Conservation (phyloP, 768 basidiomycete species). For the Harrya chromipes region DNA sequence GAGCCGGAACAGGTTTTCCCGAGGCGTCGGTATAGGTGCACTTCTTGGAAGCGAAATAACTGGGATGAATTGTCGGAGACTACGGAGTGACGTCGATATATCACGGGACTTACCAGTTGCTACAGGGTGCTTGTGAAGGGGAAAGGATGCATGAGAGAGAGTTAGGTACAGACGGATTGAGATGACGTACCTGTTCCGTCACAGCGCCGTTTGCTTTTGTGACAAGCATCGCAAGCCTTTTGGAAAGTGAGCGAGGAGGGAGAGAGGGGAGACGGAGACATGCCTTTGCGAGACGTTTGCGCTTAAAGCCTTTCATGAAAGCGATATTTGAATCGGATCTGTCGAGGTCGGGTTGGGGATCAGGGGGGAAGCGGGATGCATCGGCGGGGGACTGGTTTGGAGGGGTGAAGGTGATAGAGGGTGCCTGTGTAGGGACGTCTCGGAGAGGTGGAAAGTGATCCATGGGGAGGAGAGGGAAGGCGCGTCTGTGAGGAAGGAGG, state of each 20-base stretch:
- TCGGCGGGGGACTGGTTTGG: constrained; percentile 22
- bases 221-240: constrained; percentile 77
- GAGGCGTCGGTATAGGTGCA: constrained; percentile 80
- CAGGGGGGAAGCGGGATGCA: constrained; percentile 17
- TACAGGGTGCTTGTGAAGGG: constrained; percentile 60
- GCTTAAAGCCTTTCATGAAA: constrained; percentile 52
- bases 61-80: constrained; percentile 28
- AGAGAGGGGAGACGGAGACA: constrained; percentile 5
- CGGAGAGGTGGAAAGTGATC: constrained; percentile 33
- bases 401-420: constrained; percentile 24
- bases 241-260: constrained; percentile 8
- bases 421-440: constrained; percentile 11
- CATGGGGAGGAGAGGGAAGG: constrained; percentile 28
- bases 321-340: constrained; percentile 35
- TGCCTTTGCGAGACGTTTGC: constrained; percentile 53
- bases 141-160: constrained; percentile 2
- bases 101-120: constrained; percentile 59
- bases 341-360: constrained; percentile 21
- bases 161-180: constrained; percentile 1
- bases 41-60: constrained; percentile 77
- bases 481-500: constrained; percentile 1
- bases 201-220: constrained; percentile 81
- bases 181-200: constrained; percentile 67
- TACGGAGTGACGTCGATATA: background rate
- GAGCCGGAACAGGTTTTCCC: constrained; percentile 79